Evolutionary conservation across 225 moss, liverwort and hornwort genomes (phyloP), one percentile per base, ranked within the genome.

Genomic region (Sphagnum contortum): DNA sequence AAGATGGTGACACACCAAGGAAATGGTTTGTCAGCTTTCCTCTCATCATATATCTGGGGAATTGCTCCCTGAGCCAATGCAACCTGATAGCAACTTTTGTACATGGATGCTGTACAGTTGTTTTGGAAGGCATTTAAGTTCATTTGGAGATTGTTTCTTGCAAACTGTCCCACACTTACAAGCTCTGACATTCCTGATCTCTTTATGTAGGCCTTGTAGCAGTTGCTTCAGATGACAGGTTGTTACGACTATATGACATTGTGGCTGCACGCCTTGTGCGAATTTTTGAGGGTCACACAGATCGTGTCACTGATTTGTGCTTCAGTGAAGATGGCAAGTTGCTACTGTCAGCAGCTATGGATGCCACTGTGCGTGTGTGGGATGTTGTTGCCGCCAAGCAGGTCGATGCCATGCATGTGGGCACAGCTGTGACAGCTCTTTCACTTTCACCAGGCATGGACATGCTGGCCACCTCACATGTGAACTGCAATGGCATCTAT

Each of bases 291-390:
- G 98, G 98, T n/a, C 98, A 98, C 70, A 65, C 83, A 45, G 98
- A 98, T 62, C 98, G 98, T 44, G 76, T 98, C 52, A 98, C 88
- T 50, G 98, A 98, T 65, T 47, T 98, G 12, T 93, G 85, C 69
- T 93, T 98, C 61, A 98, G 98, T 75, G 93, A 93, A 62, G 98
- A 98, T 73, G 98, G 98, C 29, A 96, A 98, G 68, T 76, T 85
- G 73, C 65, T 98, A 52, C 29, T 98, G 9, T 89, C 98, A 10
- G 86, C 93, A 4, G 88, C 92, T 62, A 98, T 98, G 98, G 98
- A 98, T 72, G 78, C 85, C 60, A 91, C 93, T 8, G 68, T 93
- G 49, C 87, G 93, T 67, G 88, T 87, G 9, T 98, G 98, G 93
- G 93, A 98, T 71, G 87, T 93, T 4, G 84, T 98, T 47, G 86